Evolutionary conservation across 495 filamentous ascomycete species (phyloP).

Genomic region (Daldinia decipiens): DNA sequence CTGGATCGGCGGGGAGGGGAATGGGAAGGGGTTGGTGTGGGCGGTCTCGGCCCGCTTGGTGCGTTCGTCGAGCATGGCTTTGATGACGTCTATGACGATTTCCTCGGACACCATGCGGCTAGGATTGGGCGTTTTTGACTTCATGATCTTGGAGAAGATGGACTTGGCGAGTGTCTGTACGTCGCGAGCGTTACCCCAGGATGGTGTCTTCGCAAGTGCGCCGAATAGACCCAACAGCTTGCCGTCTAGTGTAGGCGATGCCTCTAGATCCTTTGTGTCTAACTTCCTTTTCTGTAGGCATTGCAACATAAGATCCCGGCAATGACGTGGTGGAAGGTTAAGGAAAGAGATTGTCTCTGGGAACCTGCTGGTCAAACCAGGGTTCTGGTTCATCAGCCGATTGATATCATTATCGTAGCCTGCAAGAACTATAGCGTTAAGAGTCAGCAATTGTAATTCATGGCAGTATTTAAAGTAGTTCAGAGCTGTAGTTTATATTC

Average conservation of each 20-base stretch:
- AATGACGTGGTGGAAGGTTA: conserved; percentile 53
- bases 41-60: conserved; percentile 32
- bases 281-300: conserved; percentile 44
- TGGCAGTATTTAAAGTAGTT: not conserved
- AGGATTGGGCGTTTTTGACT: conserved; percentile 39
- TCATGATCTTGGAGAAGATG: conserved; percentile 60
- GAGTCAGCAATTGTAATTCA: conserved; percentile 43
- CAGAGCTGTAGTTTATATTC: not conserved
- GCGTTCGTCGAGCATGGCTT: conserved; percentile 60
- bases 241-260: conserved; percentile 38
- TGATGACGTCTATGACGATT: conserved; percentile 51
- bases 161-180: conserved; percentile 65
- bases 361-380: conserved; percentile 69
- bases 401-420: conserved; percentile 80
- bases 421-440: conserved; percentile 63
- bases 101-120: conserved; percentile 46
- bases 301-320: conserved; percentile 51
- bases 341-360: conserved; percentile 61
- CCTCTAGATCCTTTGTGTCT: conserved; percentile 54
- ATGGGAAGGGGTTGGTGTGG: conserved; percentile 5
- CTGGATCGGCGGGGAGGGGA: not conserved
- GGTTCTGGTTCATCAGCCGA: conserved; percentile 69
- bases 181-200: conserved; percentile 77
- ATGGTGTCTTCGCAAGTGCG: conserved; percentile 55
- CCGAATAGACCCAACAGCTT: conserved; percentile 54